A percentile compares a stretch with the other conserved stretches of the same genome.
Evolutionary conservation across 305 asterid species (phyloP).

Genomic region (Rubia tinctorum): DNA sequence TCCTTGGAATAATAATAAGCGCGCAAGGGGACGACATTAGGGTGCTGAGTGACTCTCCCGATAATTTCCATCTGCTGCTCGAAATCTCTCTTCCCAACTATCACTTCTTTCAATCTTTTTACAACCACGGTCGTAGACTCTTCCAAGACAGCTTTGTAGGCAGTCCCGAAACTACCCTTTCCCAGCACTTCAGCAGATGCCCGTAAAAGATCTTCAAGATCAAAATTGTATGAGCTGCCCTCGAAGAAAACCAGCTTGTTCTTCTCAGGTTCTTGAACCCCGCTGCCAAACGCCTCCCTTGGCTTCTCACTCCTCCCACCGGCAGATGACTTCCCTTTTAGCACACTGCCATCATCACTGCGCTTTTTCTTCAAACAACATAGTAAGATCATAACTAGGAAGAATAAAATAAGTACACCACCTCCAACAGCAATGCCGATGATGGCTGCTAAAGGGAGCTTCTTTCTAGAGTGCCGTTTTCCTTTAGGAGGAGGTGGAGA

Average conservation of each 20-base stretch:
- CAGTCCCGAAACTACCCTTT: slow-evolving; percentile 93
- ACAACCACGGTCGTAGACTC: slow-evolving; percentile 94
- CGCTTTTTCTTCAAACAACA: slow-evolving; percentile 57
- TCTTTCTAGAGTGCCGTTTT: slow-evolving; percentile 36
- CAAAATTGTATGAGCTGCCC: slow-evolving; percentile 83
- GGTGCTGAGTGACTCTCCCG: slow-evolving; percentile 80
- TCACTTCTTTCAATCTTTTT: slow-evolving; percentile 81
- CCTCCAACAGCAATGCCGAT: slow-evolving; percentile 94
- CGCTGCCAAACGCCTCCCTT: slow-evolving; percentile 86
- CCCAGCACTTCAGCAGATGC: slow-evolving; percentile 98
- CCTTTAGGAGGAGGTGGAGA: slow-evolving; percentile 30
- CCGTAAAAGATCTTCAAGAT: slow-evolving; percentile 89
- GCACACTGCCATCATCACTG: slow-evolving; percentile 31
- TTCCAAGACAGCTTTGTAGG: slow-evolving; percentile 91
- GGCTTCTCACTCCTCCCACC: slow-evolving; percentile 86
- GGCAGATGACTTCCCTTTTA: slow-evolving; percentile 61
- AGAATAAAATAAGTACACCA: slow-evolving; percentile 45
- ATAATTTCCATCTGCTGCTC: slow-evolving; percentile 90
- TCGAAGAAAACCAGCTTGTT: slow-evolving; percentile 91
- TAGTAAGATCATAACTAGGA: slow-evolving; percentile 39
- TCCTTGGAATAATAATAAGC: slow-evolving; percentile 97
- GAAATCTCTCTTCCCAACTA: slow-evolving; percentile 88
- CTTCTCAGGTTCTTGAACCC: slow-evolving; percentile 85
- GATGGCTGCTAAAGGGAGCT: slow-evolving; percentile 56
- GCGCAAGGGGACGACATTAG: slow-evolving; percentile 64